phyloP scores from a whole-genome alignment of 768 basidiomycete genomes.

The Galerina marginata region DNA sequence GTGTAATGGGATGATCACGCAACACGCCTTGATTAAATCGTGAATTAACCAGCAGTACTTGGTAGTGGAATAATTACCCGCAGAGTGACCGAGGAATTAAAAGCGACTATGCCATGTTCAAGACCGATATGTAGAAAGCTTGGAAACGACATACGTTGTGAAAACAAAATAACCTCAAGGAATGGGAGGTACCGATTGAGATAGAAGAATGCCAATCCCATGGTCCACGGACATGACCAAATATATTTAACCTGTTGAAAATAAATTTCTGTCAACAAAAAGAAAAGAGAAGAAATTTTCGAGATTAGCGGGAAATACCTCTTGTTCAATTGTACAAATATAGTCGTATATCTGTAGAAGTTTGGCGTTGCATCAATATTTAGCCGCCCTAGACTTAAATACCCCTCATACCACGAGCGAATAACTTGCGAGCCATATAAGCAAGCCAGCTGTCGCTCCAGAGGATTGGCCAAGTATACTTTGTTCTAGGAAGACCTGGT shows the following conservation, averaged over 20 bases:
- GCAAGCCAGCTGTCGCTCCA: neutral
- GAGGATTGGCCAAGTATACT: no score
- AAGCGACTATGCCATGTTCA: no score
- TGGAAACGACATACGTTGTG: conserved; percentile 1
- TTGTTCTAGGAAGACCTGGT: no score
- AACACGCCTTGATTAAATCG: neutral
- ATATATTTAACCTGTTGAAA: conserved; percentile 7
- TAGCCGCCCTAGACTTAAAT: neutral
- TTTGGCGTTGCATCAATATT: neutral
- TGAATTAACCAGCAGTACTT: no score
- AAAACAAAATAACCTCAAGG: conserved; percentile 3
- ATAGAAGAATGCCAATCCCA: conserved; percentile 12
- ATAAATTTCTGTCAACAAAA: neutral
- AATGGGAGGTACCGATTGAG: conserved; percentile 14
- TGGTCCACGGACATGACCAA: conserved; percentile 9
- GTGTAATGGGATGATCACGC: neutral
- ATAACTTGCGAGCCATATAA: neutral
- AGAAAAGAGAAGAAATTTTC: no score
- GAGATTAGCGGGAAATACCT: neutral
- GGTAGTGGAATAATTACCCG: no score
- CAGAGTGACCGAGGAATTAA: no score
- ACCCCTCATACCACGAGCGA: neutral
- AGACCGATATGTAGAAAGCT: no score
- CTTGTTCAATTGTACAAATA: conserved; percentile 5
- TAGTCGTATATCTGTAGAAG: conserved; percentile 6